Conservation (phyloP, 2,329 filamentous ascomycete genomes). For the Lachnellula subtilissima region DNA sequence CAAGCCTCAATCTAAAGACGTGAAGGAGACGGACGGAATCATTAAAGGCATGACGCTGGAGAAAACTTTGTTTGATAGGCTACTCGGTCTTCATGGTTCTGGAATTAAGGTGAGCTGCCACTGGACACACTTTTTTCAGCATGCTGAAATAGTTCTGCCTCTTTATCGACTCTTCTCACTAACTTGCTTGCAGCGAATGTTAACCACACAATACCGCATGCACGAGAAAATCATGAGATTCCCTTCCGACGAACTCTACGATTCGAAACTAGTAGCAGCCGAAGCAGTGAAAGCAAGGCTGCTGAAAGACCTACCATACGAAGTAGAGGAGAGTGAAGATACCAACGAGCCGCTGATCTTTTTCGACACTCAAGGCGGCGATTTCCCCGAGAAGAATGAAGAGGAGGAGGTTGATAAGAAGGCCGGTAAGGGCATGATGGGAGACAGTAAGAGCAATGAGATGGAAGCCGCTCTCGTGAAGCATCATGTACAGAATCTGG, state of each 20-base stretch:
- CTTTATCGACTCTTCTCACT: not conserved
- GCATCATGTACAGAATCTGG: constrained; percentile 69
- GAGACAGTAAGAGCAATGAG: constrained; percentile 85
- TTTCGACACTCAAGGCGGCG: constrained; percentile 92
- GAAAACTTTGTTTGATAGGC: constrained; percentile 86
- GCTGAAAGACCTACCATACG: constrained; percentile 72
- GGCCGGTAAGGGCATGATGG: constrained; percentile 46
- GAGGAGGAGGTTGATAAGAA: constrained; percentile 56
- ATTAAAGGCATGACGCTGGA: constrained; percentile 64
- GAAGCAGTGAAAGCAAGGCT: constrained; percentile 71
- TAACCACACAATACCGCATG: constrained; percentile 98
- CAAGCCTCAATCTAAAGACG: constrained; percentile 28
- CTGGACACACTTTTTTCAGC: not conserved
- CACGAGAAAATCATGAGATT: constrained; percentile 94
- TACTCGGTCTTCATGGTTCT: constrained; percentile 75
- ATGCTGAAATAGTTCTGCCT: no score
- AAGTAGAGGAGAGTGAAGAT: constrained; percentile 75
- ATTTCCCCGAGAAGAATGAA: constrained; percentile 79
- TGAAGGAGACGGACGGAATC: constrained; percentile 34
- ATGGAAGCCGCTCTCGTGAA: constrained; percentile 80
- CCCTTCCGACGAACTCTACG: constrained; percentile 84
- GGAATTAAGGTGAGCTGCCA: constrained; percentile 57
- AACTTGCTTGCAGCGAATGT: constrained; percentile 54
- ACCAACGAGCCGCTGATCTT: constrained; percentile 85
- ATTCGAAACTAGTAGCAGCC: constrained; percentile 72